These are phyloP conservation scores for Triticum urartu DNA, from an alignment of 176 grass and related monocot genomes.

Conservation along the genomic window DNA sequence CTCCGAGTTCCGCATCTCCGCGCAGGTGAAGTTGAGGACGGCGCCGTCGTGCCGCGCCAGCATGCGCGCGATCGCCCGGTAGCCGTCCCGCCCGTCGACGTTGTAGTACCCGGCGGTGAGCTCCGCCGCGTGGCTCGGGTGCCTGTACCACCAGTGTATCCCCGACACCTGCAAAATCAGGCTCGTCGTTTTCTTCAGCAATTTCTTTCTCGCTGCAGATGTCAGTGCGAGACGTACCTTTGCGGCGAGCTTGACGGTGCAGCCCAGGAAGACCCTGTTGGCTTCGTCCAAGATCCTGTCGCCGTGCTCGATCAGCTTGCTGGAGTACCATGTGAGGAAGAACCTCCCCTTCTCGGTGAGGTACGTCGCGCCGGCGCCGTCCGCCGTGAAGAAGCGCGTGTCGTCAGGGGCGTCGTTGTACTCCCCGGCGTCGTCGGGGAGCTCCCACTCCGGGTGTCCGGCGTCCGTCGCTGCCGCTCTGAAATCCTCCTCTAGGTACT, in stretches of 20 bases:
- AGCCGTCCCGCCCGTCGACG: constrained; percentile 57
- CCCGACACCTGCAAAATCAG: constrained; percentile 44
- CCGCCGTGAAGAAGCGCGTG: constrained; percentile 63
- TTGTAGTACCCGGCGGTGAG: constrained; percentile 82
- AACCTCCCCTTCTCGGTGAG: constrained; percentile 52
- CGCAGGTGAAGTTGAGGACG: constrained; percentile 82
- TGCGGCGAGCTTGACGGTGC: constrained; percentile 59
- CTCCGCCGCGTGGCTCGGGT: constrained; percentile 82
- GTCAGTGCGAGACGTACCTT: constrained; percentile 29
- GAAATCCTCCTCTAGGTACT: constrained; percentile 68
- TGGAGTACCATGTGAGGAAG: constrained; percentile 86
- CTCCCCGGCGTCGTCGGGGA: constrained; percentile 45
- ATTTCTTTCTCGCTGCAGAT: neutral
- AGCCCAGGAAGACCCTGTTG: constrained; percentile 63
- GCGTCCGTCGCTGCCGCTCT: constrained; percentile 33
- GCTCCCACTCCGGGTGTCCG: constrained; percentile 65
- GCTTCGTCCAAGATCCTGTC: constrained; percentile 61
- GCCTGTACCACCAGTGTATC: constrained; percentile 85
- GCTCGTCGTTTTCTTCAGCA: neutral
- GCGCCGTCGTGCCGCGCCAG: constrained; percentile 61
- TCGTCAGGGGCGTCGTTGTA: constrained; percentile 57
- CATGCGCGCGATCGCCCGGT: constrained; percentile 50
- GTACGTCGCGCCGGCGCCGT: constrained; percentile 47
- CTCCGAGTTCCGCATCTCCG: constrained; percentile 66
- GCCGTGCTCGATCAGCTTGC: constrained; percentile 62